These are phyloP conservation scores for Chlamydomonas reinhardtii DNA, from an alignment of 163 green algal species.

Conservation along the genomic window DNA sequence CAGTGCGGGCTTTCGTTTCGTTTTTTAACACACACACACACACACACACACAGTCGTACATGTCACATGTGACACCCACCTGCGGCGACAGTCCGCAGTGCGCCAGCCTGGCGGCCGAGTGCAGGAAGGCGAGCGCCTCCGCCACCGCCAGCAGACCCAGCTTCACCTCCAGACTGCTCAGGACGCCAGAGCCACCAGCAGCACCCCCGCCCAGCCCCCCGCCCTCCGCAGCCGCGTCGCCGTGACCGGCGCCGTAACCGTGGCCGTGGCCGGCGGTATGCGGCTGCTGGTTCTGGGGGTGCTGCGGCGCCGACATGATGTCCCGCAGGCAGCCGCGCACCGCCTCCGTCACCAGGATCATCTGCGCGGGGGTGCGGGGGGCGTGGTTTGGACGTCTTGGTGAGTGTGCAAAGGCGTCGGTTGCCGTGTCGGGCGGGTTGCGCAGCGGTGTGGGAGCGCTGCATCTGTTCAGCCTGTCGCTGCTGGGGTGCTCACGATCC, in stretches of 20 bases:
- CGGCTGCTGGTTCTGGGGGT: constrained; percentile 19
- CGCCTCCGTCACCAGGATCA: constrained; percentile 90
- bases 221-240: too few species aligned
- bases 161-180: constrained; percentile 88
- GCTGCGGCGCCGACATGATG: background rate
- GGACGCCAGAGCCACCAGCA: background rate
- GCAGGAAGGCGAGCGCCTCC: constrained; percentile 88
- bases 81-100: constrained; percentile 73
- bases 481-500: too few species aligned
- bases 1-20: too few species aligned
- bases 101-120: constrained; percentile 79
- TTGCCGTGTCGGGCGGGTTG: too few species aligned
- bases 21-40: too few species aligned
- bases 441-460: too few species aligned
- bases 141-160: constrained; percentile 81
- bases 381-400: too few species aligned
- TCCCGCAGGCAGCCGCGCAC: constrained; percentile 79
- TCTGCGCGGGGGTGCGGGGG: constrained; percentile 56
- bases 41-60: too few species aligned
- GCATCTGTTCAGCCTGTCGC: too few species aligned
- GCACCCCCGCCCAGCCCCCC: too few species aligned
- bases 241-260: too few species aligned
- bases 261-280: background rate
- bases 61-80: background rate
- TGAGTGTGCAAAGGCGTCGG: too few species aligned